Conservation (phyloP, 495 filamentous ascomycete genomes). For the Daldinia caldariorum region DNA sequence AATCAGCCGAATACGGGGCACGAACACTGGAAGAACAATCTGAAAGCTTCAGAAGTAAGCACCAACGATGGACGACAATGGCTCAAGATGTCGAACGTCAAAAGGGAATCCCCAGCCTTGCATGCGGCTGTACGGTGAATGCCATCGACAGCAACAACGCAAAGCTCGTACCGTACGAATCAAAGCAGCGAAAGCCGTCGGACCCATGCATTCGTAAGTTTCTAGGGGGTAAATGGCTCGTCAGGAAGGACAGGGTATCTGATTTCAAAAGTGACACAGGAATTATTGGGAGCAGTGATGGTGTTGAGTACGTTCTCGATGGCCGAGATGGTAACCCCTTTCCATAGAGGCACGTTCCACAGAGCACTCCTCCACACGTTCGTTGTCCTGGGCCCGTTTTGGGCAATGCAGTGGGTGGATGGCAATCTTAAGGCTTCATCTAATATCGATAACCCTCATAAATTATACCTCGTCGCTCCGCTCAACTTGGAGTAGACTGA, state of each 20-base stretch:
- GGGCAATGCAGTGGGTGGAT: conserved; percentile 18
- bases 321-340: conserved; percentile 44
- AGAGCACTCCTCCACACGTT: conserved; percentile 26
- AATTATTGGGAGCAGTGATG: conserved; percentile 40
- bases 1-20: not conserved
- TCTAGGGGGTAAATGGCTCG: conserved; percentile 60
- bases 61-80: conserved; percentile 45
- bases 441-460: conserved; percentile 23
- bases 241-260: conserved; percentile 51
- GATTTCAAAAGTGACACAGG: conserved; percentile 45
- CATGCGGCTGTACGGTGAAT: conserved; percentile 59
- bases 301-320: conserved; percentile 45
- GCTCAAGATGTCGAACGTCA: conserved; percentile 42
- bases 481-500: conserved; percentile 22
- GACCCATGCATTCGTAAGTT: conserved; percentile 64
- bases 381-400: conserved; percentile 12
- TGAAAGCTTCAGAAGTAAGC: conserved; percentile 50
- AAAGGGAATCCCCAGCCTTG: conserved; percentile 45
- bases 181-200: conserved; percentile 60
- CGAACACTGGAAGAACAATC: conserved; percentile 5
- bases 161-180: conserved; percentile 61
- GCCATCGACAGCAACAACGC: conserved; percentile 62
- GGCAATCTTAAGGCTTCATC: conserved; percentile 11
- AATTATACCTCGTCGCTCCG: conserved; percentile 19
- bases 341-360: conserved; percentile 22